Evolutionary conservation across 148 eudicot species (phyloP), one percentile per base, ranked within the genome.

Genomic region (Polygonum aviculare): DNA sequence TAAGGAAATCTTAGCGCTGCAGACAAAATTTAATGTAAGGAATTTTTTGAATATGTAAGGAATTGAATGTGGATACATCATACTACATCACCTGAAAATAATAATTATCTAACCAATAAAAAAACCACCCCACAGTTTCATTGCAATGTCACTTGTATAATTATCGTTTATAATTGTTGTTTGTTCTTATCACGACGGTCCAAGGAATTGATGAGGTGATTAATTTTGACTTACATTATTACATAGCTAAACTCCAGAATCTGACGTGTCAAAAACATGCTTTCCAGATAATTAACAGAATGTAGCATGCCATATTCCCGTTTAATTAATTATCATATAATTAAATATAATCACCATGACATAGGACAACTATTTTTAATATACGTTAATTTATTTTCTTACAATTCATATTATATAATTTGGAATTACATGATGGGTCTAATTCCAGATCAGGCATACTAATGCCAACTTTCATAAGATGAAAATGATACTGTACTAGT

Each of bases 401-500:
- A 62, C 38, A 67, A 15, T 67, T 35, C 72, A 67, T 67, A 67
- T 67, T 67, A 67, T 67, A 67, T 67, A 16, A 15, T 67, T 35
- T 67, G 72, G 72, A 67, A 67, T 67, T 35, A 36, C 45, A 35
- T 62, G 19, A 0, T 22, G 41, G 44, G 21, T 35, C 21, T 14
- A 35, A 67, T 67, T 67, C 44, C 21, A 36, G 44, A 67, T 67
- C 45, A 67, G 5, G 22, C 41, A 67, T 44, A 44, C 9, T 44
- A 57, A 19, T 57, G 63, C 11, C 63, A 67, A 67, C 15, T 38
- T 67, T 5, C 15, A 10, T 67, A 36, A 67, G 72, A 67, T 36
- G 72, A 36, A 67, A 36, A 15, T 36, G 72, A 36, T 67, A n/a
- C n/a, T n/a, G n/a, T n/a, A n/a, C n/a, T n/a, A 45, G 72, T 15